phyloP scores from a whole-genome alignment of 2,329 filamentous ascomycete genomes.

The Epichloe elymi region DNA sequence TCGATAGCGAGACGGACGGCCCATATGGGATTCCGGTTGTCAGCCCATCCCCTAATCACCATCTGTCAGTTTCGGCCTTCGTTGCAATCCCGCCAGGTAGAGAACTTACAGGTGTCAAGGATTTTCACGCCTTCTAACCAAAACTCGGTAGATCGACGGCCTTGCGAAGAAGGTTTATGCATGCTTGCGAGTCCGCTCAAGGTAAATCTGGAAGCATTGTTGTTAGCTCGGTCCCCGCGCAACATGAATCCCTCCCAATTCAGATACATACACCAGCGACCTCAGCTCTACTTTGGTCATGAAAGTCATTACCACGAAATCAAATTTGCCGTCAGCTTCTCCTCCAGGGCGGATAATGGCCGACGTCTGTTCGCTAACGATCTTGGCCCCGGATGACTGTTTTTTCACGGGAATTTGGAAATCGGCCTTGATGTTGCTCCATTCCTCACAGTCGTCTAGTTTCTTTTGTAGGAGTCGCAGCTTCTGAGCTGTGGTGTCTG shows the following conservation, averaged over 20 bases:
- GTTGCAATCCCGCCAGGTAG: neutral
- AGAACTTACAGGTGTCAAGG: constrained; percentile 32
- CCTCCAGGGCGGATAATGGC: constrained; percentile 36
- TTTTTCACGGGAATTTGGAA: constrained; percentile 43
- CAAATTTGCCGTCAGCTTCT: constrained; percentile 28
- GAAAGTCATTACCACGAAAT: constrained; percentile 47
- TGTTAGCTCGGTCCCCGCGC: constrained; percentile 7
- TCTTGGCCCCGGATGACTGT: constrained; percentile 30
- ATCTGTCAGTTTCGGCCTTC: neutral
- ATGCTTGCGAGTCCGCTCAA: constrained; percentile 38
- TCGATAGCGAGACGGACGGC: constrained; percentile 38
- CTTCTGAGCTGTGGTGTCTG: constrained; percentile 44
- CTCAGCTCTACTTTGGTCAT: constrained; percentile 47
- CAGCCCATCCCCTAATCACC: constrained; percentile 20
- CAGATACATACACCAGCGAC: constrained; percentile 35
- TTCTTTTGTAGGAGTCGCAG: constrained; percentile 46
- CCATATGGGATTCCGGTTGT: constrained; percentile 24
- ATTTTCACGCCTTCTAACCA: constrained; percentile 31
- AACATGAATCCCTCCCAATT: neutral
- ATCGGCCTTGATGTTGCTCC: constrained; percentile 33
- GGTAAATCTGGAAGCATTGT: constrained; percentile 29
- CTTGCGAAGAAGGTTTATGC: constrained; percentile 23
- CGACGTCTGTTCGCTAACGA: constrained; percentile 44
- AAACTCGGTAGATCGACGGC: constrained; percentile 23
- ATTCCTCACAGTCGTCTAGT: constrained; percentile 44